Base-by-base conservation (phyloP, 2,329 filamentous ascomycete genomes). In the Colletotrichum plurivorum region DNA sequence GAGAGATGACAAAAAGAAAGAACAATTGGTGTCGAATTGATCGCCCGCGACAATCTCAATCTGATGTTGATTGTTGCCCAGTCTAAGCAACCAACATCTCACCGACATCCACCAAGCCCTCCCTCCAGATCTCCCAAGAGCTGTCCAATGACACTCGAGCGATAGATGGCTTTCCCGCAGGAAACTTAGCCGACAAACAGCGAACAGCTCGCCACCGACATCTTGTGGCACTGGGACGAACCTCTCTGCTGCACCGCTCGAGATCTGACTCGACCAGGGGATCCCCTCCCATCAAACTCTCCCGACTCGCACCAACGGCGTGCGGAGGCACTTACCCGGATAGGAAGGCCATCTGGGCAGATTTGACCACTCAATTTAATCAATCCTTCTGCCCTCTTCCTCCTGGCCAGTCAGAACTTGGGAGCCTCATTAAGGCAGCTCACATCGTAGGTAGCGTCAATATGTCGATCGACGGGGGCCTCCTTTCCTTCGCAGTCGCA, bases 391-490 rank as follows among this genome's bases (percentile, higher is more conserved):
- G 43, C 18, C n/a, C 22, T n/a, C 16, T 27, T 18, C 41, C 27
- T 52, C 20, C 20, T 20, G 20, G 56, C 52, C 48, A 52, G n/a
- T 56, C 6, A 57, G 56, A 49, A 67, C 25, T 27, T n/a, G 49
- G 56, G 56, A 67, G 63, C 67, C 63, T 70, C 57, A 58, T 63
- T 45, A n/a, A 63, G 56, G 67, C 56, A 67, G 67, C 67, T 67
- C 63, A 27, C 39, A 57, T 65, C 31, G 45, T 52, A 31, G 45
- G 45, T 52, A 31, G 45, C 46, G 18, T 56, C 27, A 31, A 25
- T 54, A 70, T 53, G 52, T 36, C 27, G 67, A 68, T 67, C 57
- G 31, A 25, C 63, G 18, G 56, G 56, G 31, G 45, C 9, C 31
- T 27, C 39, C 51, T 46, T 25, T n/a, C 51, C 56, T 46, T 54